Conservation (phyloP, 2,329 filamentous ascomycete genomes). For the Pezicula radicicola region DNA sequence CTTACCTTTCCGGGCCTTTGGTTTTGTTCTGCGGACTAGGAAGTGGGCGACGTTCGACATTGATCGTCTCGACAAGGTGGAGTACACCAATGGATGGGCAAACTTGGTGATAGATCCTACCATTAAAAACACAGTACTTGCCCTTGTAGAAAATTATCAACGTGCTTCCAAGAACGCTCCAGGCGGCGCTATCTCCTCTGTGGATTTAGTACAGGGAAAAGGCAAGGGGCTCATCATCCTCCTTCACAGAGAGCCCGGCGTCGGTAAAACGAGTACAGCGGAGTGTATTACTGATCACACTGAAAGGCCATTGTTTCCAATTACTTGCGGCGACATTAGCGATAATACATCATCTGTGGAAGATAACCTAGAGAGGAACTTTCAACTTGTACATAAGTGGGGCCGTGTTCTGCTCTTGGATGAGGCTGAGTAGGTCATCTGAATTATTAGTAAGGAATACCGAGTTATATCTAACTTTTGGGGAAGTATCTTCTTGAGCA, state of each 20-base stretch:
- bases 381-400: conserved; percentile 47
- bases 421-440: conserved; percentile 37
- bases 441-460: neutral
- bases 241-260: conserved; percentile 26
- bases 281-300: conserved; percentile 11
- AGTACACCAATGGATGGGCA: too few species aligned
- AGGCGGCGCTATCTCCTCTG: neutral
- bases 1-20: too few species aligned
- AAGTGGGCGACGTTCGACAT: too few species aligned
- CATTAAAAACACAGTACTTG: too few species aligned
- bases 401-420: conserved; percentile 46
- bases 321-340: conserved; percentile 45
- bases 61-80: too few species aligned
- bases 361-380: conserved; percentile 39
- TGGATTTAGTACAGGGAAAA: conserved; percentile 27
- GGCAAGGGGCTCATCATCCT: conserved; percentile 39
- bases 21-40: too few species aligned
- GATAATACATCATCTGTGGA: conserved; percentile 38
- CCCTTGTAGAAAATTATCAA: too few species aligned
- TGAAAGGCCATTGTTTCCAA: conserved; percentile 10
- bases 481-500: conserved; percentile 40
- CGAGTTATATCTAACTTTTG: neutral
- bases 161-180: too few species aligned
- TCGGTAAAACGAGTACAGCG: conserved; percentile 12
- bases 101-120: too few species aligned